Evolutionary conservation across 345 rosid species (phyloP), one percentile per base, ranked within the genome.

Genomic region (Ceriops decandra): DNA sequence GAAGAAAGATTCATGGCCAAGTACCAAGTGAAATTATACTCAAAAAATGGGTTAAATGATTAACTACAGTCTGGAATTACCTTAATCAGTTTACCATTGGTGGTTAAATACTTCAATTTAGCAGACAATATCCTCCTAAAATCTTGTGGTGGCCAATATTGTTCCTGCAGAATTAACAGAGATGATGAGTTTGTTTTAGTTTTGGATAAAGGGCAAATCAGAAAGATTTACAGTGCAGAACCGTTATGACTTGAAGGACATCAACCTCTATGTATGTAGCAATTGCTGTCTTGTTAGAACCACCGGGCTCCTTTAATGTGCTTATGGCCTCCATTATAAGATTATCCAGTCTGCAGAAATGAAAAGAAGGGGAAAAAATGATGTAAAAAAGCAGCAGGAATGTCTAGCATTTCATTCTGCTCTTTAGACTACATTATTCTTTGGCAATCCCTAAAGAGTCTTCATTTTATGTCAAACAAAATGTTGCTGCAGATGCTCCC

Each of bases 61-160:
- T 42, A 11, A 42, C 49, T 42, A 42, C 17, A 47, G 58, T 47
- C 2, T 56, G 46, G 1, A 9, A 67, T 72, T 84, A 95, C 99
- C 96, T 95, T 95, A 69, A 86, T 57, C 58, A 95, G 84, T 84
- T 88, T 90, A 52, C 97, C 91, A 52, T 79, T 76, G 54, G 87
- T 81, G 20, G 85, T 84, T 82, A 92, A 70, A 82, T 82, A 81
- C 86, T 90, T 95, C 20, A 95, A 76, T 81, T 92, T 92, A 68
- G 86, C 85, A 30, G 98, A 92, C 76, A 95, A 82, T 68, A 84
- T 61, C 83, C 92, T 86, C 81, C 85, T 92, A 67, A 95, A 91
- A 79, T 90, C 96, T 47, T 79, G 83, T 60, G 97, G 99, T 73
- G 96, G 89, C 87, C 93, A 85, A 81, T 88, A 95, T 80, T 92